phyloP scores from a whole-genome alignment of 2,329 filamentous ascomycete species.

The Arthroderma uncinatum region DNA sequence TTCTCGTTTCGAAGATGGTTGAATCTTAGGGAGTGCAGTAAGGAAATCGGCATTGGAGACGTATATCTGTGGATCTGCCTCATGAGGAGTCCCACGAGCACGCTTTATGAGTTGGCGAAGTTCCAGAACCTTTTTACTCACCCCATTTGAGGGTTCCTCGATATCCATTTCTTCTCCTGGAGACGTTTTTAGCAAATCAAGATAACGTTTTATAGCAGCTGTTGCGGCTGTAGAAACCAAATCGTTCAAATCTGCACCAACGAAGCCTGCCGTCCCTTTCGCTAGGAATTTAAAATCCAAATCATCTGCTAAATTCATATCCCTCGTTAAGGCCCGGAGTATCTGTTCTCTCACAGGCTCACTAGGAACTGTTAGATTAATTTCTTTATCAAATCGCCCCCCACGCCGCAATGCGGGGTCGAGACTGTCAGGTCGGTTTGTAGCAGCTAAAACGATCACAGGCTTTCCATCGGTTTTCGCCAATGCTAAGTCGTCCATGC shows the following conservation, averaged over 20 bases:
- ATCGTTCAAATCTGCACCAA: slow-evolving; percentile 76
- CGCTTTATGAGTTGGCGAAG: slow-evolving; percentile 45
- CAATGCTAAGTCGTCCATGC: slow-evolving; percentile 70
- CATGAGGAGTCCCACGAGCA: slow-evolving; percentile 41
- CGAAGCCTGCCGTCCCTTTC: slow-evolving; percentile 80
- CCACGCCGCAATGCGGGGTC: slow-evolving; percentile 65
- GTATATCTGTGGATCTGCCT: slow-evolving; percentile 44
- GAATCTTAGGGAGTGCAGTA: slow-evolving; percentile 60
- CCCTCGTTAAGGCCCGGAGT: slow-evolving; percentile 58
- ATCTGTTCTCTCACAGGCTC: slow-evolving; percentile 68
- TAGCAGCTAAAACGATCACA: slow-evolving; percentile 83
- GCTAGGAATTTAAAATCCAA: slow-evolving; percentile 66
- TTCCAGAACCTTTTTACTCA: slow-evolving; percentile 34
- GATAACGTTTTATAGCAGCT: slow-evolving; percentile 51
- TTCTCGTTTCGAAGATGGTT: slow-evolving; percentile 76
- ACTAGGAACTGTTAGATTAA: slow-evolving; percentile 80
- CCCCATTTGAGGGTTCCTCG: slow-evolving; percentile 28
- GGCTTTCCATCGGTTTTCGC: slow-evolving; percentile 63
- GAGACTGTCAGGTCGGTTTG: slow-evolving; percentile 75
- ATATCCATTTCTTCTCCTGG: slow-evolving; percentile 41
- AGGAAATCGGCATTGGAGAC: slow-evolving; percentile 62
- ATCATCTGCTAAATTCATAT: slow-evolving; percentile 53
- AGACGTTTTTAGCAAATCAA: slow-evolving; percentile 41
- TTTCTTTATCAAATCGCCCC: slow-evolving; percentile 69
- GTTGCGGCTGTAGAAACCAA: slow-evolving; percentile 55